Conservation (phyloP, 345 rosid species). For the Lepidium africanum region DNA sequence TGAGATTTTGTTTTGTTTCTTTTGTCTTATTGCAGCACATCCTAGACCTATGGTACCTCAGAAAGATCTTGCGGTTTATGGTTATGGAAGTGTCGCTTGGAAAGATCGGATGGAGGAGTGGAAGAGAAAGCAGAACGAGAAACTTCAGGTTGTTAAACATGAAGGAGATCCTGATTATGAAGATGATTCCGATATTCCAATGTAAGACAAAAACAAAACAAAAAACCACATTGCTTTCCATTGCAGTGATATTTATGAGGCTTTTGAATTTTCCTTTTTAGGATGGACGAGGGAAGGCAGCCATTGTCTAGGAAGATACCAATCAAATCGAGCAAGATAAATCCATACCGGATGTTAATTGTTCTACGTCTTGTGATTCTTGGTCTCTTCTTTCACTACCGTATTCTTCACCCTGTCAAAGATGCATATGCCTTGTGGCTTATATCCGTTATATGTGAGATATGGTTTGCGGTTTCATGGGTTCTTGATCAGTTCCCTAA, state of each 20-base stretch:
- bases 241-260: slow-evolving; percentile 1
- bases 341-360: slow-evolving; percentile 82
- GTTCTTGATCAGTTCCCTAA: slow-evolving; percentile 98
- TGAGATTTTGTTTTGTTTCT: neutral
- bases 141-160: slow-evolving; percentile 84
- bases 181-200: slow-evolving; percentile 84
- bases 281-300: slow-evolving; percentile 99
- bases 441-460: slow-evolving; percentile 94
- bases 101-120: slow-evolving; percentile 94
- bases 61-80: slow-evolving; percentile 85
- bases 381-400: slow-evolving; percentile 87
- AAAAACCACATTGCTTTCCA: neutral
- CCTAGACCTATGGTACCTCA: slow-evolving; percentile 95
- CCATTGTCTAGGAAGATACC: slow-evolving; percentile 97
- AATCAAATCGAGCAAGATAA: slow-evolving; percentile 91
- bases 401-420: slow-evolving; percentile 83
- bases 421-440: slow-evolving; percentile 94
- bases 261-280: slow-evolving; percentile 22
- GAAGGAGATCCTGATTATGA: slow-evolving; percentile 68
- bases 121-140: slow-evolving; percentile 82
- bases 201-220: slow-evolving; percentile 37
- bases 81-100: slow-evolving; percentile 99
- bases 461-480: slow-evolving; percentile 99
- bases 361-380: slow-evolving; percentile 81
- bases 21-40: slow-evolving; percentile 43